phyloP scores from a whole-genome alignment of 352 stramenopile genomes.

The Globisporangium mamillatum region DNA sequence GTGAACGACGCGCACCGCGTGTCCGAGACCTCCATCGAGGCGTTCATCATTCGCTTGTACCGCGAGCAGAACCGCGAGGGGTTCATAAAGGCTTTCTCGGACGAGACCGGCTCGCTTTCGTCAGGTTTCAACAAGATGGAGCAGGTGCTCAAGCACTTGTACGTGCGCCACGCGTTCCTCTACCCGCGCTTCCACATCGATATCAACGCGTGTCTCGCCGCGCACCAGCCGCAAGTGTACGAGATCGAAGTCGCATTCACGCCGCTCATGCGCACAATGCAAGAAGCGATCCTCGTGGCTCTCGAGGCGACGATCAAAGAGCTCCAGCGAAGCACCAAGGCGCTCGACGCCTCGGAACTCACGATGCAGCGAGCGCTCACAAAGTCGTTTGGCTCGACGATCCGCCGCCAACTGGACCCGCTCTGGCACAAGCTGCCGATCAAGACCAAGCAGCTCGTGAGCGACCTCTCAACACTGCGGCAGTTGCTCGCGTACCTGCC shows the following conservation, averaged over 20 bases:
- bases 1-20: constrained; percentile 93
- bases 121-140: constrained; percentile 94
- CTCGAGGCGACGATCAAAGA: constrained; percentile 94
- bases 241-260: constrained; percentile 94
- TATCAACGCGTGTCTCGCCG: constrained; percentile 86
- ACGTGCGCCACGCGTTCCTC: constrained; percentile 91
- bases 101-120: constrained; percentile 89
- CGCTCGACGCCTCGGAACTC: constrained; percentile 76
- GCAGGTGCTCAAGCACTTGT: constrained; percentile 93
- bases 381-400: constrained; percentile 60
- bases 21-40: constrained; percentile 93
- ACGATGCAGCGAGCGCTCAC: constrained; percentile 94
- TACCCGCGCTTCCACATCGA: constrained; percentile 96
- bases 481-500: constrained; percentile 92
- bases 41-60: constrained; percentile 97
- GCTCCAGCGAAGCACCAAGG: constrained; percentile 87
- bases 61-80: constrained; percentile 83
- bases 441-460: constrained; percentile 94
- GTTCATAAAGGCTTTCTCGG: constrained; percentile 97
- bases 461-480: constrained; percentile 68
- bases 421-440: constrained; percentile 94
- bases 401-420: constrained; percentile 93
- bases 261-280: constrained; percentile 91
- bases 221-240: constrained; percentile 87
- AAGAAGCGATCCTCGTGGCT: constrained; percentile 91